Evolutionary conservation across 371 early-diverging fungal species (phyloP).

Genomic region (Mortierella sp.): DNA sequence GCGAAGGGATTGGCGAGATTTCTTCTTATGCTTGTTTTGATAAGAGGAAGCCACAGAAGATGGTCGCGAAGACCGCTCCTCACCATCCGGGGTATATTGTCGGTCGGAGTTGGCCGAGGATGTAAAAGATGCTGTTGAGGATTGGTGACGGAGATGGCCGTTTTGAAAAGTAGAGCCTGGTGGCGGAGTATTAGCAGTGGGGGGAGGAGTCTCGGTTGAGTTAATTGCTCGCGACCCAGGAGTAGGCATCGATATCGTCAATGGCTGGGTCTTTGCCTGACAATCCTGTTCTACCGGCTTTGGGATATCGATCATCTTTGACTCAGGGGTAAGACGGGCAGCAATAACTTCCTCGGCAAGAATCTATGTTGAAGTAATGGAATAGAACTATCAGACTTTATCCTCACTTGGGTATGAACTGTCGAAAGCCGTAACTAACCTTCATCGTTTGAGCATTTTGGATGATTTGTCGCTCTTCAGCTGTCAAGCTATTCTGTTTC

Average conservation of each 20-base stretch:
- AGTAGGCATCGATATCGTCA: slow-evolving; percentile 14
- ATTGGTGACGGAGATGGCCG: slow-evolving; percentile 28
- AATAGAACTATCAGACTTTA: not conserved
- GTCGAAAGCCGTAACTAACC: slow-evolving; percentile 24
- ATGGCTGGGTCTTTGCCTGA: slow-evolving; percentile 3
- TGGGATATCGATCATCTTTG: not conserved
- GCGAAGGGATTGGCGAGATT: slow-evolving; percentile 37
- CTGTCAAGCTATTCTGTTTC: slow-evolving; percentile 35
- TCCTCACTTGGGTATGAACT: not conserved
- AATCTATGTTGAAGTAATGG: slow-evolving; percentile 3
- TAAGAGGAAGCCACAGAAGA: slow-evolving; percentile 40
- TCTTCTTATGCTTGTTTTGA: slow-evolving; percentile 21
- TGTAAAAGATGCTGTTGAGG: slow-evolving; percentile 30
- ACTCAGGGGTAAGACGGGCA: slow-evolving; percentile 17
- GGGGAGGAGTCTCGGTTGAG: slow-evolving; percentile 40
- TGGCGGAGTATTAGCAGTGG: slow-evolving; percentile 13
- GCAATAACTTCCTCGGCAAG: slow-evolving; percentile 48
- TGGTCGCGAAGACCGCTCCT: slow-evolving; percentile 30
- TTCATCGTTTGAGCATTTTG: slow-evolving; percentile 54
- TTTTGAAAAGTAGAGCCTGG: slow-evolving; percentile 15
- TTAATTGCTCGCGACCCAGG: not conserved
- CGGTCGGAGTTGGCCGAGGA: slow-evolving; percentile 31
- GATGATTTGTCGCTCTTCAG: slow-evolving; percentile 37
- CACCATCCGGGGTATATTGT: slow-evolving; percentile 54
- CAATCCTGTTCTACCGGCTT: not conserved